Percentiles rank a stretch among this genome's conserved stretches.
Evolutionary conservation across 768 basidiomycete species (phyloP).

Genomic region (Asterophora parasitica): DNA sequence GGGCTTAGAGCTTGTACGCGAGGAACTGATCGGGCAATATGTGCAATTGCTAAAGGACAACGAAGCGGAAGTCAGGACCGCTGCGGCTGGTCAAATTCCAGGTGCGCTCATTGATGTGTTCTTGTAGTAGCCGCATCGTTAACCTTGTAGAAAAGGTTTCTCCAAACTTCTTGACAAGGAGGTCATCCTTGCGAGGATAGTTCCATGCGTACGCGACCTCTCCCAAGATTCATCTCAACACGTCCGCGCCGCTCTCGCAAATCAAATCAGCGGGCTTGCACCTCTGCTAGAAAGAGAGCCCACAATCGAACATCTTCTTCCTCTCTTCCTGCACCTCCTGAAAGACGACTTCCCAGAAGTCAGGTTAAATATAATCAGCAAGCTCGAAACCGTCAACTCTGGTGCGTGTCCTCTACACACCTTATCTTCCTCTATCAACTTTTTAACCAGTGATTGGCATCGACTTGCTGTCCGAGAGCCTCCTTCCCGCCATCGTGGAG

Average conservation of each 20-base stretch:
- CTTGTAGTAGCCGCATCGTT: conserved; percentile 4
- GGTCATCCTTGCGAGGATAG: conserved; percentile 85
- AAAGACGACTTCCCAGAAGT: conserved; percentile 99
- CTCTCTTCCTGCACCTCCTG: conserved; percentile 90
- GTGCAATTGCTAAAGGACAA: conserved; percentile 95
- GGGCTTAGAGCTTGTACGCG: conserved; percentile 84
- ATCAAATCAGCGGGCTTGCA: conserved; percentile 93
- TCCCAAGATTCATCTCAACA: conserved; percentile 94
- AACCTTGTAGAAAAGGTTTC: conserved; percentile 59
- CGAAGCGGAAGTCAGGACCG: conserved; percentile 97
- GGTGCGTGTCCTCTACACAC: conserved; percentile 46
- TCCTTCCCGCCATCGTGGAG: conserved; percentile 96
- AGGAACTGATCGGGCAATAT: conserved; percentile 90
- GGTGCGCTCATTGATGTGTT: conserved; percentile 42
- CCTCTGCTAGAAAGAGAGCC: conserved; percentile 90
- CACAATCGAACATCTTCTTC: conserved; percentile 94
- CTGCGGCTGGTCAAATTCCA: conserved; percentile 94
- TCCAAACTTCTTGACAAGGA: conserved; percentile 91
- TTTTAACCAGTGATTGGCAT: conserved; percentile 87
- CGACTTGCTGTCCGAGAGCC: conserved; percentile 87
- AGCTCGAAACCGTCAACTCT: conserved; percentile 91
- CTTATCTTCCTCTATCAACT: conserved; percentile 12
- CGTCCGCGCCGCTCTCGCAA: conserved; percentile 93
- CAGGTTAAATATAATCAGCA: conserved; percentile 95
- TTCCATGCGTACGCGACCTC: conserved; percentile 93